phyloP scores from a whole-genome alignment of 305 asterid species.

The Galium porrigens region DNA sequence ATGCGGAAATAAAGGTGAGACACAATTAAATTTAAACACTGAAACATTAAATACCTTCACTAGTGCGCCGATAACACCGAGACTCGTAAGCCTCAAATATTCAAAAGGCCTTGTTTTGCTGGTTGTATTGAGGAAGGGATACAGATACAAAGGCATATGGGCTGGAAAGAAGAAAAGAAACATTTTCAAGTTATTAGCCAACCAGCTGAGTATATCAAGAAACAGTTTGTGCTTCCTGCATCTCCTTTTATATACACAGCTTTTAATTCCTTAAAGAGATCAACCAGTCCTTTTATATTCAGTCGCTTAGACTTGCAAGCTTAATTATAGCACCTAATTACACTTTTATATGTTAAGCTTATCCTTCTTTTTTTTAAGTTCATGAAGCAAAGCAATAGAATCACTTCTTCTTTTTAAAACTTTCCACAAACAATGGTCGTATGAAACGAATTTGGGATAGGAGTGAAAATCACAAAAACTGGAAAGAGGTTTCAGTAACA shows the following conservation, averaged over 20 bases:
- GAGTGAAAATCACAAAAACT: not conserved
- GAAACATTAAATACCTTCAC: constrained; percentile 52
- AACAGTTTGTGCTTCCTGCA: not conserved
- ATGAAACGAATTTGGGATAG: not conserved
- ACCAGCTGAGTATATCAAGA: not conserved
- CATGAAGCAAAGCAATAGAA: not conserved
- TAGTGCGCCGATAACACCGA: constrained; percentile 88
- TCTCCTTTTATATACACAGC: not conserved
- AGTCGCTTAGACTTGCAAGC: not conserved
- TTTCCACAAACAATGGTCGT: no score
- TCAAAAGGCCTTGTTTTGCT: constrained; percentile 93
- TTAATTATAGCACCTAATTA: not conserved
- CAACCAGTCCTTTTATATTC: not conserved
- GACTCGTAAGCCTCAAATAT: constrained; percentile 86
- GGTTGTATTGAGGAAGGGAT: constrained; percentile 86
- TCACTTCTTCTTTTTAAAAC: not conserved
- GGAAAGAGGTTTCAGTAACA: not conserved
- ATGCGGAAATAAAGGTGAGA: not conserved
- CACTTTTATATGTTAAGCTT: not conserved
- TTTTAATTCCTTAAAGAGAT: not conserved
- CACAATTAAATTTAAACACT: not conserved
- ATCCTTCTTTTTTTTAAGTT: not conserved
- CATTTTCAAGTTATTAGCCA: not conserved
- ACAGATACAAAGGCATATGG: constrained; percentile 75
- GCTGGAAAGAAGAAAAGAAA: constrained; percentile 41